Percentiles rank a stretch among this genome's conserved stretches.
Evolutionary conservation across 1,284 basidiomycete species (phyloP).

Genomic region (Neotropicomus parvogracilis): DNA sequence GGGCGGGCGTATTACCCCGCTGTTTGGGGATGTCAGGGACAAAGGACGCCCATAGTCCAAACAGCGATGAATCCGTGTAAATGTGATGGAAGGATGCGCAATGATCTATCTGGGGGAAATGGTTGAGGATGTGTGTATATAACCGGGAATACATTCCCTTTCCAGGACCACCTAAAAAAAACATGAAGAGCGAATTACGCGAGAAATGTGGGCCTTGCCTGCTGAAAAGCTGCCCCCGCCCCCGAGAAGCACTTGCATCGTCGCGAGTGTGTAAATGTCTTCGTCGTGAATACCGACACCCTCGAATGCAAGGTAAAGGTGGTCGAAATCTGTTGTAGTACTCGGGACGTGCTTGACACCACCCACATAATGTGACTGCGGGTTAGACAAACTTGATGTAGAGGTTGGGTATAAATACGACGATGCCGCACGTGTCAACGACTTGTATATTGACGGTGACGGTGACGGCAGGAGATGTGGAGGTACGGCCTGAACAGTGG

Average conservation of each 20-base stretch:
- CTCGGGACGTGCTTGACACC: slow-evolving; percentile 76
- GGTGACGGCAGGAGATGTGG: slow-evolving; percentile 55
- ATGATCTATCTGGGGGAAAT: slow-evolving; percentile 91
- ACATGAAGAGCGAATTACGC: slow-evolving; percentile 14
- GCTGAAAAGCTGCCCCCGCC: slow-evolving; percentile 96
- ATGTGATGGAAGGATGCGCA: slow-evolving; percentile 99
- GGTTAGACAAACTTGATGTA: slow-evolving; percentile 33
- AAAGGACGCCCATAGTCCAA: slow-evolving; percentile 92
- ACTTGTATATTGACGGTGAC: slow-evolving; percentile 57
- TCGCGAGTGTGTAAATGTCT: slow-evolving; percentile 93
- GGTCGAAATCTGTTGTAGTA: slow-evolving; percentile 78
- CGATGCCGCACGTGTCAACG: slow-evolving; percentile 67
- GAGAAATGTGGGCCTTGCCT: slow-evolving; percentile 42
- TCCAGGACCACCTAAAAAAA: slow-evolving; percentile 76
- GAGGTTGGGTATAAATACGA: slow-evolving; percentile 61
- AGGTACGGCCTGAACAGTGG: slow-evolving; percentile 37
- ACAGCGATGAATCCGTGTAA: slow-evolving; percentile 92
- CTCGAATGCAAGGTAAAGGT: slow-evolving; percentile 92
- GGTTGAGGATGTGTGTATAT: slow-evolving; percentile 97
- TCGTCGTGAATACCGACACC: slow-evolving; percentile 90
- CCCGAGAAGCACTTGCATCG: slow-evolving; percentile 92
- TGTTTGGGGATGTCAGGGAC: slow-evolving; percentile 62
- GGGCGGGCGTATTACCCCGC: slow-evolving; percentile 57
- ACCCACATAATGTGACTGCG: slow-evolving; percentile 77
- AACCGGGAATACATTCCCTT: slow-evolving; percentile 99